These are phyloP conservation scores for Phaffomyces opuntiae DNA, from an alignment of 805 yeast genomes.

Conservation along the genomic window DNA sequence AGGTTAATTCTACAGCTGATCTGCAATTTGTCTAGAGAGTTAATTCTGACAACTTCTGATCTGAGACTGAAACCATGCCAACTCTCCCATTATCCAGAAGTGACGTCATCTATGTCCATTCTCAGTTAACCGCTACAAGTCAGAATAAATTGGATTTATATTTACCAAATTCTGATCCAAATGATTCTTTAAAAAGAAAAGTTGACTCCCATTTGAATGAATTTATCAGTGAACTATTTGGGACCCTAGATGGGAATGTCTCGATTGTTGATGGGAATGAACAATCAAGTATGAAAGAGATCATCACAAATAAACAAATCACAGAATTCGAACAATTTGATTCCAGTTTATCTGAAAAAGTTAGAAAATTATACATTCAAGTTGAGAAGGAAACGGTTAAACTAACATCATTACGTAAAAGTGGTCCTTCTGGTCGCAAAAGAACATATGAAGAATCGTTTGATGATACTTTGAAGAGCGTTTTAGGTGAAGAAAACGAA, in stretches of 20 bases:
- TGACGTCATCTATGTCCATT: slow-evolving; percentile 45
- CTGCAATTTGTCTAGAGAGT: too few relatives aligned
- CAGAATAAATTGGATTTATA: slow-evolving; percentile 40
- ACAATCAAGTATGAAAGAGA: neutral
- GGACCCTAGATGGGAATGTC: slow-evolving; percentile 47
- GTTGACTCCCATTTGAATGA: slow-evolving; percentile 38
- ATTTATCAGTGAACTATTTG: slow-evolving; percentile 48
- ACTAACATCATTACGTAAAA: slow-evolving; percentile 48
- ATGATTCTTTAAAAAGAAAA: slow-evolving; percentile 39
- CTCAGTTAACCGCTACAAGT: slow-evolving; percentile 35
- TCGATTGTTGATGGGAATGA: slow-evolving; percentile 46
- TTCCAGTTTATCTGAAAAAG: slow-evolving; percentile 48
- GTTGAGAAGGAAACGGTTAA: slow-evolving; percentile 58
- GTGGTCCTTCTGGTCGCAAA: slow-evolving; percentile 39
- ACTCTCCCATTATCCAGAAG: slow-evolving; percentile 34
- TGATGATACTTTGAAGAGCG: slow-evolving; percentile 22
- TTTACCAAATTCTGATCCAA: slow-evolving; percentile 33
- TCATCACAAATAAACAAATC: neutral
- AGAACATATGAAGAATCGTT: slow-evolving; percentile 30
- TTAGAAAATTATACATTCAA: slow-evolving; percentile 47
- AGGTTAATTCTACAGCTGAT: too few relatives aligned
- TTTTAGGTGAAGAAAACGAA: neutral
- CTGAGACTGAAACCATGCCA: neutral
- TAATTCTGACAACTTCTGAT: too few relatives aligned
- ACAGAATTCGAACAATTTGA: slow-evolving; percentile 63